Evolutionary conservation across 2,329 filamentous ascomycete genomes (phyloP).

Genomic region (Claviceps fusiformis): DNA sequence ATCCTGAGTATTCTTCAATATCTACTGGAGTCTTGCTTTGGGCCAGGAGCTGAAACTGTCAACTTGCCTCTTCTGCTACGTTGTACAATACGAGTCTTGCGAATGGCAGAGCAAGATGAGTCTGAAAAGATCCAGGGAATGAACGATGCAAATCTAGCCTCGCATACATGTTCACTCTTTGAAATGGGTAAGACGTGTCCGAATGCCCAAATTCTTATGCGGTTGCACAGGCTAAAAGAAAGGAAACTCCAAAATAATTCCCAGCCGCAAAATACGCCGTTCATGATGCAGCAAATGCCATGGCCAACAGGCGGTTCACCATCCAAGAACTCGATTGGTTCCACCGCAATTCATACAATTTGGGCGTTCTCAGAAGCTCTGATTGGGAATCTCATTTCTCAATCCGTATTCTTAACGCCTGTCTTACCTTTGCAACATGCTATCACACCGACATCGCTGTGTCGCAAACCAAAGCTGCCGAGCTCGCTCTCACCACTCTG

Average conservation of each 20-base stretch:
- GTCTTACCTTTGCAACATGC: constrained; percentile 35
- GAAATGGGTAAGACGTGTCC: constrained; percentile 24
- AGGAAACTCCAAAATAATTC: constrained; percentile 3
- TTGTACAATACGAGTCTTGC: constrained; percentile 39
- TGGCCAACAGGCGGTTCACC: constrained; percentile 40
- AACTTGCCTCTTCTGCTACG: constrained; percentile 25
- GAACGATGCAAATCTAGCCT: constrained; percentile 12
- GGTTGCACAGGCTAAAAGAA: background rate
- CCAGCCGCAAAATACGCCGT: constrained; percentile 17
- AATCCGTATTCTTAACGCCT: constrained; percentile 41
- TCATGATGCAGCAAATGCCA: constrained; percentile 22
- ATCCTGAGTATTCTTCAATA: constrained; percentile 28
- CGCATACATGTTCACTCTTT: constrained; percentile 41
- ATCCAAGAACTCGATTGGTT: constrained; percentile 69
- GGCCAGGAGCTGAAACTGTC: constrained; percentile 8
- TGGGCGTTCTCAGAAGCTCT: constrained; percentile 49
- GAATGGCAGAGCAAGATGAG: constrained; percentile 25
- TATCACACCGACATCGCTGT: constrained; percentile 29
- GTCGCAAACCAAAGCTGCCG: background rate
- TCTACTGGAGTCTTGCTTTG: constrained; percentile 16
- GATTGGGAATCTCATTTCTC: constrained; percentile 39
- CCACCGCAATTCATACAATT: constrained; percentile 67
- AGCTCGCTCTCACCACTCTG: constrained; percentile 32
- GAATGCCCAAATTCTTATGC: background rate
- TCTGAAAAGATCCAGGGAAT: constrained; percentile 7